phyloP scores from a whole-genome alignment of 441 rosid genomes.

The Raphanus hybrid region DNA sequence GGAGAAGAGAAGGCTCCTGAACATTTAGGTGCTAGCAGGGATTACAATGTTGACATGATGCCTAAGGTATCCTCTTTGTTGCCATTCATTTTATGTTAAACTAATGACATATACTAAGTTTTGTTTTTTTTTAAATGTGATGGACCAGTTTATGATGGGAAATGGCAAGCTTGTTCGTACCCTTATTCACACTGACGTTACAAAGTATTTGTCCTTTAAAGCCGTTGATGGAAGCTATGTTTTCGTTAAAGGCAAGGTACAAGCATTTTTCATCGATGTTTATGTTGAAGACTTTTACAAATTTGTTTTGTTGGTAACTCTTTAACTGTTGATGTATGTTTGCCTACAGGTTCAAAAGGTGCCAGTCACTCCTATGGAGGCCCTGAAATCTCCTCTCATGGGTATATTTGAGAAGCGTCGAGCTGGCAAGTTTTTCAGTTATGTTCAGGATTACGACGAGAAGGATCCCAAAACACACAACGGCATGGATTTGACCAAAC shows the following conservation, averaged over 20 bases:
- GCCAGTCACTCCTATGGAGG: no score
- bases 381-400: no score
- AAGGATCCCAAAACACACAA: slow-evolving; percentile 74
- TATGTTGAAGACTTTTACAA: no score
- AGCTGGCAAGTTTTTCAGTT: no score
- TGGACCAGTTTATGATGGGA: slow-evolving; percentile 60
- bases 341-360: no score
- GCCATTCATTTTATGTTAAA: background rate
- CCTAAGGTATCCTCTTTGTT: slow-evolving; percentile 54
- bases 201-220: slow-evolving; percentile 61
- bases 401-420: no score
- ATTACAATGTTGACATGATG: slow-evolving; percentile 75
- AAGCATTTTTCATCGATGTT: background rate
- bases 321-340: no score
- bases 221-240: slow-evolving; percentile 65
- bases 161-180: slow-evolving; percentile 58
- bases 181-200: slow-evolving; percentile 73
- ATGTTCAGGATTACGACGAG: no score
- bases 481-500: slow-evolving; percentile 55
- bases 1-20: slow-evolving; percentile 57
- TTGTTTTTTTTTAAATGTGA: slow-evolving; percentile 5
- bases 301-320: no score
- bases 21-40: slow-evolving; percentile 52
- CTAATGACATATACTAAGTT: background rate
- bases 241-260: slow-evolving; percentile 62